These are phyloP conservation scores for Hyphopichia khmerensis DNA, from an alignment of 1,139 yeast species.

Conservation along the genomic window DNA sequence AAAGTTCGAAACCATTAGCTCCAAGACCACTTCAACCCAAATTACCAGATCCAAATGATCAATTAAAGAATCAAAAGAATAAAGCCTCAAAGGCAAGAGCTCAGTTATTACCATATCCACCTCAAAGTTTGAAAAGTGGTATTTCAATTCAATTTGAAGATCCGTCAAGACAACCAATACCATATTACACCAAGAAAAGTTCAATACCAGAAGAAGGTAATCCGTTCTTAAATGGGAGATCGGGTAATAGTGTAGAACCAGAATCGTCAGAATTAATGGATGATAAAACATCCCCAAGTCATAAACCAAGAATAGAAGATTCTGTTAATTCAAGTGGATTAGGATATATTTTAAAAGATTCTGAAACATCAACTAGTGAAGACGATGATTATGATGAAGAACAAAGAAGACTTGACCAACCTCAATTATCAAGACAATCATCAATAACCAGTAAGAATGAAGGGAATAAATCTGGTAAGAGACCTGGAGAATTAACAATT, in stretches of 20 bases:
- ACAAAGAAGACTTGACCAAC: background rate
- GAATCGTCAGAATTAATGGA: background rate
- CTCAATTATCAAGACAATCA: background rate
- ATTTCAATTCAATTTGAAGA: conserved; percentile 1
- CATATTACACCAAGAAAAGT: background rate
- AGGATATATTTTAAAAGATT: background rate
- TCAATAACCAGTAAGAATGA: background rate
- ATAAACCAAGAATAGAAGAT: background rate
- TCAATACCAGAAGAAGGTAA: background rate
- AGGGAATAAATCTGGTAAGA: background rate
- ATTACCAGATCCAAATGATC: background rate
- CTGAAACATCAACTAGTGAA: background rate
- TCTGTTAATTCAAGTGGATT: background rate
- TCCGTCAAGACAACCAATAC: background rate
- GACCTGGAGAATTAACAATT: conserved; percentile 1
- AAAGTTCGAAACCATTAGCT: too few relatives aligned
- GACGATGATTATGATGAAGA: conserved; percentile 7
- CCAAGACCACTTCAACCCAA: background rate
- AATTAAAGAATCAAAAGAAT: background rate
- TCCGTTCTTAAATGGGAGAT: background rate
- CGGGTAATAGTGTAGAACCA: background rate
- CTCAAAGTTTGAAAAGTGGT: background rate
- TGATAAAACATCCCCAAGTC: background rate
- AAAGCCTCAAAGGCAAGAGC: background rate
- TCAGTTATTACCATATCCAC: conserved; percentile 2